phyloP scores from a whole-genome alignment of 306 rosid genomes.

The Cicer pinnatifidum region DNA sequence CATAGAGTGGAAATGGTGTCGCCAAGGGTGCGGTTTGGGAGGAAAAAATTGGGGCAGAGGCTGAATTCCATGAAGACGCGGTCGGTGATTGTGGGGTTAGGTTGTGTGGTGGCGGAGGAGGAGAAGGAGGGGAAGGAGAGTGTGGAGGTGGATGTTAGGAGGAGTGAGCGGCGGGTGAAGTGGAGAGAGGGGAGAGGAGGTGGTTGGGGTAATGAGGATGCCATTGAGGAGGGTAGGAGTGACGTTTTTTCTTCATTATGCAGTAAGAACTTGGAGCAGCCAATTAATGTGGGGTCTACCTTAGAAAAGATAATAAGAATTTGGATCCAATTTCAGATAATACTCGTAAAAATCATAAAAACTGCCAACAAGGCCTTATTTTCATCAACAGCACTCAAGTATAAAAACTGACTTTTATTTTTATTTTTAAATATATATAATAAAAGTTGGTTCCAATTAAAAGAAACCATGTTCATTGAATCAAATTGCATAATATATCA shows the following conservation, averaged over 20 bases:
- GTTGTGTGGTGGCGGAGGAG: slow-evolving; percentile 26
- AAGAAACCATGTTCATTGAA: no score
- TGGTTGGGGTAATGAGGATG: slow-evolving; percentile 44
- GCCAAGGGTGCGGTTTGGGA: slow-evolving; percentile 61
- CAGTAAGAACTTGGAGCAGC: slow-evolving; percentile 14
- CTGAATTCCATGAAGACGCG: slow-evolving; percentile 89
- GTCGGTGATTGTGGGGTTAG: slow-evolving; percentile 82
- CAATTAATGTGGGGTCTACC: slow-evolving; percentile 45
- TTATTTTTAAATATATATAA: no score
- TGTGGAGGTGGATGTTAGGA: slow-evolving; percentile 50
- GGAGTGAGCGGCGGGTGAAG: slow-evolving; percentile 41
- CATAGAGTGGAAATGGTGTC: slow-evolving; percentile 61
- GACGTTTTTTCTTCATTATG: slow-evolving; percentile 40
- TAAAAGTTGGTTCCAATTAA: no score
- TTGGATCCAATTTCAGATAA: no score
- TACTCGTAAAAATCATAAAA: no score
- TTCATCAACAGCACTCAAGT: no score
- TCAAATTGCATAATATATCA: no score
- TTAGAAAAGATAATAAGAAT: background rate
- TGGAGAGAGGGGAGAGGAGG: slow-evolving; percentile 40
- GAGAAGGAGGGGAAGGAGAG: slow-evolving; percentile 55
- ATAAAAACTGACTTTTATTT: no score
- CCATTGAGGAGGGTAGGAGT: slow-evolving; percentile 53
- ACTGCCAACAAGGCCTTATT: no score
- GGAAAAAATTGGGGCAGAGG: slow-evolving; percentile 80